These are phyloP conservation scores for Epichloe hybrida DNA, from an alignment of 2,329 filamentous ascomycete genomes.

Conservation along the genomic window DNA sequence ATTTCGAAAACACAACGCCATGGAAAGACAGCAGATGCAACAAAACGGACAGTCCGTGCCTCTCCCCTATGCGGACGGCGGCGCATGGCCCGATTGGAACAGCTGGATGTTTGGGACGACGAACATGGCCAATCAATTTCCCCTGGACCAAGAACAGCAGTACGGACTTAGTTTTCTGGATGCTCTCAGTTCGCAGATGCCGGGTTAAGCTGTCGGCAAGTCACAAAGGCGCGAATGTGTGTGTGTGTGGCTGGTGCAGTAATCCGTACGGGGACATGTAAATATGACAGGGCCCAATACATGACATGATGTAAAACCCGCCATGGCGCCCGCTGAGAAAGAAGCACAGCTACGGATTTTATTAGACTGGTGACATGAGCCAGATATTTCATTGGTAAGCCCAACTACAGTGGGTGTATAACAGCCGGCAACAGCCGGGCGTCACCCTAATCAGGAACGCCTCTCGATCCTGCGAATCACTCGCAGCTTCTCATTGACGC, in stretches of 20 bases:
- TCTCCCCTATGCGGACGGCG: background rate
- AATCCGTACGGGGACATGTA: too few species aligned
- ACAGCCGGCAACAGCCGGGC: too few species aligned
- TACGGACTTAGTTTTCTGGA: slow-evolving; percentile 14
- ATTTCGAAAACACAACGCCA: slow-evolving; percentile 11
- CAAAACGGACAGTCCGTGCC: slow-evolving; percentile 1
- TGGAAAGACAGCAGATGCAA: slow-evolving; percentile 5
- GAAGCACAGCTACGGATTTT: too few species aligned
- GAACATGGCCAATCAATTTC: slow-evolving; percentile 6
- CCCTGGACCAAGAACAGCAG: slow-evolving; percentile 11
- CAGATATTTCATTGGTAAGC: too few species aligned
- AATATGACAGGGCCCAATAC: background rate
- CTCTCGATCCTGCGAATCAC: too few species aligned
- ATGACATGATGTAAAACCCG: too few species aligned
- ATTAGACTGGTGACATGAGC: too few species aligned
- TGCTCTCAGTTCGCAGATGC: slow-evolving; percentile 15
- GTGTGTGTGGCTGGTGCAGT: background rate
- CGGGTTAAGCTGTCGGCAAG: slow-evolving; percentile 1
- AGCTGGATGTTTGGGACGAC: slow-evolving; percentile 14
- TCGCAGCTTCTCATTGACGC: too few species aligned
- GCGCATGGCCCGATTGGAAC: slow-evolving; percentile 10
- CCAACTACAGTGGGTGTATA: too few species aligned
- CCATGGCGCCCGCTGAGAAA: too few species aligned
- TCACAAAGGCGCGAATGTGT: background rate
- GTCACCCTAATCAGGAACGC: too few species aligned